These are phyloP conservation scores for Zarea fungicola DNA, from an alignment of 2,329 filamentous ascomycete genomes.

Conservation along the genomic window DNA sequence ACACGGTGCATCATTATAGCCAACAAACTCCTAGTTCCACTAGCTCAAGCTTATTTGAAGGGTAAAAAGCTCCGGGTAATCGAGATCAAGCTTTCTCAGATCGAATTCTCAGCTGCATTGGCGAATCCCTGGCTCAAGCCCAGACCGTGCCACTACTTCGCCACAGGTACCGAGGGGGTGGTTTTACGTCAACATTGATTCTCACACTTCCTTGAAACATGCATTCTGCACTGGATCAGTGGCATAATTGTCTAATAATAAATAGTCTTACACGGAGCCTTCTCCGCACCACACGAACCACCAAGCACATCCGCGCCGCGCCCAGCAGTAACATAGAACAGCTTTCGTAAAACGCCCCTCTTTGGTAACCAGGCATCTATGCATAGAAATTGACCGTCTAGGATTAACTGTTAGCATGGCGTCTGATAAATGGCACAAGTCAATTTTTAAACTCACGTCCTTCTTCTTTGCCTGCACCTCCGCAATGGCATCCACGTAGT, in stretches of 20 bases:
- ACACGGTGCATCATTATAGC: no score
- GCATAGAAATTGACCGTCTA: slow-evolving; percentile 56
- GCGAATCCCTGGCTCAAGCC: no score
- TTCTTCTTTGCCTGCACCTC: slow-evolving; percentile 97
- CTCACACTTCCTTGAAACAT: not conserved
- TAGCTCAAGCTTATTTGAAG: not conserved
- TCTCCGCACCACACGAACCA: not conserved
- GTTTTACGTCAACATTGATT: not conserved
- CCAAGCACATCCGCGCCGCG: not conserved
- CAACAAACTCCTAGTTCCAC: not conserved
- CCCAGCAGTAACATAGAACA: not conserved
- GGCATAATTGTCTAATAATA: slow-evolving; percentile 10
- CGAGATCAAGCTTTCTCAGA: no score
- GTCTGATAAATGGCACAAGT: not conserved
- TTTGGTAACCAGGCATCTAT: slow-evolving; percentile 23
- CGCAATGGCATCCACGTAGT: slow-evolving; percentile 96
- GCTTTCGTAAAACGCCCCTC: not conserved
- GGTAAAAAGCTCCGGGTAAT: not conserved
- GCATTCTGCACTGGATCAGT: slow-evolving; percentile 1
- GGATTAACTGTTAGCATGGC: slow-evolving; percentile 11
- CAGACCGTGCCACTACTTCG: no score
- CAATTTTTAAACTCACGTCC: slow-evolving; percentile 63
- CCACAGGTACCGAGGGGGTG: no score
- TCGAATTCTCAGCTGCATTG: no score
- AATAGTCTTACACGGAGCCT: slow-evolving; percentile 11